A percentile compares a stretch with the other conserved stretches of the same genome.
Conservation (phyloP, 805 yeast species). For the Ascoidea tarda region DNA sequence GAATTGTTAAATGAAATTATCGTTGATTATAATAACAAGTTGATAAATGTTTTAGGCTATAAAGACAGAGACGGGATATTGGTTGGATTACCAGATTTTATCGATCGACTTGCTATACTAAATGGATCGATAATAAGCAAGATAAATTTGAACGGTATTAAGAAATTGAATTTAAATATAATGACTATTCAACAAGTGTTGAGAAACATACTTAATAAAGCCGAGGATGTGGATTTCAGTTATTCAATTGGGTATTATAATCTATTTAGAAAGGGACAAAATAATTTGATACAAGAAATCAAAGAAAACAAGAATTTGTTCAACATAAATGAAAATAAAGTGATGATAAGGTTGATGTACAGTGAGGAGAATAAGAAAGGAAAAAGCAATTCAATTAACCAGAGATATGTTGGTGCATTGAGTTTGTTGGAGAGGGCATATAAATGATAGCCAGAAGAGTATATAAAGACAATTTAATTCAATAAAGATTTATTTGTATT, state of each 20-base stretch:
- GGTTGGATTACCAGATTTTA: conserved; percentile 34
- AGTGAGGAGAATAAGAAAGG: conserved; percentile 18
- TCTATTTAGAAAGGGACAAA: conserved; percentile 34
- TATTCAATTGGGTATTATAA: conserved; percentile 43
- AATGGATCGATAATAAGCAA: conserved; percentile 36
- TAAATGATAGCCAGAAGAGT: too few species aligned
- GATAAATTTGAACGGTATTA: conserved; percentile 45
- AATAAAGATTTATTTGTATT: too few species aligned
- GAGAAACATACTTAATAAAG: conserved; percentile 37
- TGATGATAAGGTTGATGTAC: conserved; percentile 38
- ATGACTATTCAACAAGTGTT: conserved; percentile 58
- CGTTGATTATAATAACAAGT: conserved; percentile 28
- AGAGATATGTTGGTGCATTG: too few species aligned
- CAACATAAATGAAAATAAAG: conserved; percentile 30
- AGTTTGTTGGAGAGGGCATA: too few species aligned
- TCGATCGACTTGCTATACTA: conserved; percentile 35
- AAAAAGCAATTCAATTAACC: too few species aligned
- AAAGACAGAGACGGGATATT: conserved; percentile 20
- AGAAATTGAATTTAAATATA: conserved; percentile 44
- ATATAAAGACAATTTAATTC: too few species aligned
- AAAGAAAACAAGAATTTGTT: conserved; percentile 21
- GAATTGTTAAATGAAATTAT: conserved; percentile 36
- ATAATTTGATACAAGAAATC: conserved; percentile 27
- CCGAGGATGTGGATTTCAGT: conserved; percentile 38
- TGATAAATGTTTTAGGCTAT: conserved; percentile 19